Conservation (phyloP, 371 early-diverging fungal species). For the Apophysomyces elegans region DNA sequence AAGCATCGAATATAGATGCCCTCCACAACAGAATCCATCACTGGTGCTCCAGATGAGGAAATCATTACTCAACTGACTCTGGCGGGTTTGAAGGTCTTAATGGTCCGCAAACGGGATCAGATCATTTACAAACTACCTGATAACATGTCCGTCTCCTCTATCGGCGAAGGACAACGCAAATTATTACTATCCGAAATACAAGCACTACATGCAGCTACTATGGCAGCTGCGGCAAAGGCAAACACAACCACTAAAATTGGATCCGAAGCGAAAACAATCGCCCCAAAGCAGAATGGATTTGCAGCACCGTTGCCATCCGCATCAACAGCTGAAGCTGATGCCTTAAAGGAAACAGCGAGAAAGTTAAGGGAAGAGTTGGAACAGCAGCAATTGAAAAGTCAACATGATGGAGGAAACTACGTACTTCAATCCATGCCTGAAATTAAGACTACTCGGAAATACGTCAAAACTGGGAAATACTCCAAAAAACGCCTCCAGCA, state of each 20-base stretch:
- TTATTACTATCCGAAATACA: constrained; percentile 57
- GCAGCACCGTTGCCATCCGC: constrained; percentile 33
- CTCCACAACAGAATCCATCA: background rate
- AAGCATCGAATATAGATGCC: background rate
- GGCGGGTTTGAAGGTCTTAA: constrained; percentile 63
- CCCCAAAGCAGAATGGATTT: constrained; percentile 35
- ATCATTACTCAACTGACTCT: constrained; percentile 59
- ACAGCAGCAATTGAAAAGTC: constrained; percentile 24
- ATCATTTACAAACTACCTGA: constrained; percentile 67
- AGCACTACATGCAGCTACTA: constrained; percentile 54
- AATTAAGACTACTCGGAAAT: constrained; percentile 60
- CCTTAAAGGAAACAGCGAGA: constrained; percentile 42
- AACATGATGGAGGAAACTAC: constrained; percentile 12
- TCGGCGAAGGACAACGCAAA: constrained; percentile 55
- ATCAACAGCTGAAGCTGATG: constrained; percentile 43
- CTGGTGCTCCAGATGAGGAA: constrained; percentile 41
- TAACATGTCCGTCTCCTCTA: constrained; percentile 59
- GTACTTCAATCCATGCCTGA: constrained; percentile 17
- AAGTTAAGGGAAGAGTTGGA: constrained; percentile 45
- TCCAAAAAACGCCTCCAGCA: constrained; percentile 57
- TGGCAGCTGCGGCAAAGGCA: constrained; percentile 49
- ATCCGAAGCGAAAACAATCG: constrained; percentile 28
- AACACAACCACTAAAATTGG: constrained; percentile 24
- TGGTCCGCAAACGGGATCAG: constrained; percentile 63
- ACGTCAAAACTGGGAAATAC: constrained; percentile 69